Evolutionary conservation across 441 rosid genomes (phyloP).

Genomic region (Bocquillonia castaneifolia): DNA sequence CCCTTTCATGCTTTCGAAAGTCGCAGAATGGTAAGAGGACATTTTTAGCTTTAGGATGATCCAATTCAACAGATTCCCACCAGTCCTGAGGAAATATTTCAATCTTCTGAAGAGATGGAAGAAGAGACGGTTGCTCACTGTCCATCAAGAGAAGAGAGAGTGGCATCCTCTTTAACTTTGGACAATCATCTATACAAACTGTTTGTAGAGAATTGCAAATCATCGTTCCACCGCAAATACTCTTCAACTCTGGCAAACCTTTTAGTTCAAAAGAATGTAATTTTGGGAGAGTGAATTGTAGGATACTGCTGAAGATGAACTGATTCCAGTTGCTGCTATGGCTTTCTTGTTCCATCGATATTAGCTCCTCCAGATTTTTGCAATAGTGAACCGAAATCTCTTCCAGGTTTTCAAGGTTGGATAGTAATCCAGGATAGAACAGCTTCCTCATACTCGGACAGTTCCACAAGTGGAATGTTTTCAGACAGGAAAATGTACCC

Average conservation of each 20-base stretch:
- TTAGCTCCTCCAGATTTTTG: conserved; percentile 18
- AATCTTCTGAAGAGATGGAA: conserved; percentile 2
- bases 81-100: conserved; percentile 3
- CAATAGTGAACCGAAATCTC: background rate
- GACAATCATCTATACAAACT: background rate
- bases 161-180: conserved; percentile 23
- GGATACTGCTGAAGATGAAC: too few relatives aligned
- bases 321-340: background rate
- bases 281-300: conserved; percentile 13
- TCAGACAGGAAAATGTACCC: conserved; percentile 23
- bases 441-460: conserved; percentile 27
- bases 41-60: conserved; percentile 14
- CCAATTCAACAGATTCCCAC: conserved; percentile 23
- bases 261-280: background rate
- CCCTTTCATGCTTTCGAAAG: background rate
- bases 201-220: conserved; percentile 9
- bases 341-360: conserved; percentile 2
- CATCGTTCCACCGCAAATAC: conserved; percentile 18
- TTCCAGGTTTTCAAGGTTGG: conserved; percentile 22
- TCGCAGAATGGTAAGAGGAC: conserved; percentile 9
- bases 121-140: background rate
- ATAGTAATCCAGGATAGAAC: conserved; percentile 9
- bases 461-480: background rate
- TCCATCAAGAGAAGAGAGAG: conserved; percentile 8
- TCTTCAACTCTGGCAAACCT: conserved; percentile 15